Evolutionary conservation across 2,329 filamentous ascomycete genomes (phyloP).

Genomic region (Drechslera avenae): DNA sequence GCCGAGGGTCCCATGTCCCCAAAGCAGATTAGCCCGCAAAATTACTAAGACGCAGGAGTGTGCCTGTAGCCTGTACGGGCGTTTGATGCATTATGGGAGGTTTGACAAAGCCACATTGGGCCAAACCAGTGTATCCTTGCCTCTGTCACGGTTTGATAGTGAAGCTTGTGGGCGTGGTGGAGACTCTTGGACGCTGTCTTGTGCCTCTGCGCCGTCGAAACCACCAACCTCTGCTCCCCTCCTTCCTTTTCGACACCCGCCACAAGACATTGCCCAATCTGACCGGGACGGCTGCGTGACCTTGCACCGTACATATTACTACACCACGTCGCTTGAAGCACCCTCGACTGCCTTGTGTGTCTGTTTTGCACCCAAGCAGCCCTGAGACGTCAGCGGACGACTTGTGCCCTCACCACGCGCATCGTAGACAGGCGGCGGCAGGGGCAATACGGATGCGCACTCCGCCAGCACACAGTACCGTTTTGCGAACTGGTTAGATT

Average conservation of each 20-base stretch:
- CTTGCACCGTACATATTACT: slow-evolving; percentile 7
- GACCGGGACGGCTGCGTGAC: slow-evolving; percentile 7
- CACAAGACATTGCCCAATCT: slow-evolving; percentile 20
- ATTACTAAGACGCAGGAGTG: slow-evolving; percentile 22
- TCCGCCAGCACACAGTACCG: slow-evolving; percentile 14
- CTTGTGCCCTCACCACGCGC: slow-evolving; percentile 21
- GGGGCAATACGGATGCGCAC: slow-evolving; percentile 25
- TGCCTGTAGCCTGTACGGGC: slow-evolving; percentile 17
- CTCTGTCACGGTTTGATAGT: slow-evolving; percentile 9
- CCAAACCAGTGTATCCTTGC: neutral
- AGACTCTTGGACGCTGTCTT: slow-evolving; percentile 16
- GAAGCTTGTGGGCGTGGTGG: slow-evolving; percentile 17
- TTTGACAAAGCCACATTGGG: slow-evolving; percentile 7
- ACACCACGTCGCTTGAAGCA: slow-evolving; percentile 9
- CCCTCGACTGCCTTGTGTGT: slow-evolving; percentile 5
- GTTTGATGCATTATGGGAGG: slow-evolving; percentile 3
- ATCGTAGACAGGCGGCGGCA: slow-evolving; percentile 16
- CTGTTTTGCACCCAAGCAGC: slow-evolving; percentile 19
- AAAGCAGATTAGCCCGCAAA: slow-evolving; percentile 25
- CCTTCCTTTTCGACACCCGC: slow-evolving; percentile 13
- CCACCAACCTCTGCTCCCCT: slow-evolving; percentile 25
- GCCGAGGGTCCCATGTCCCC: slow-evolving; percentile 16
- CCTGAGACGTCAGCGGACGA: slow-evolving; percentile 37
- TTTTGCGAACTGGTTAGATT: slow-evolving; percentile 3
- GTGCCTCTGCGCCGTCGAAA: slow-evolving; percentile 17